Evolutionary conservation across 345 rosid species (phyloP).

Genomic region (Fremontodendron californicum): DNA sequence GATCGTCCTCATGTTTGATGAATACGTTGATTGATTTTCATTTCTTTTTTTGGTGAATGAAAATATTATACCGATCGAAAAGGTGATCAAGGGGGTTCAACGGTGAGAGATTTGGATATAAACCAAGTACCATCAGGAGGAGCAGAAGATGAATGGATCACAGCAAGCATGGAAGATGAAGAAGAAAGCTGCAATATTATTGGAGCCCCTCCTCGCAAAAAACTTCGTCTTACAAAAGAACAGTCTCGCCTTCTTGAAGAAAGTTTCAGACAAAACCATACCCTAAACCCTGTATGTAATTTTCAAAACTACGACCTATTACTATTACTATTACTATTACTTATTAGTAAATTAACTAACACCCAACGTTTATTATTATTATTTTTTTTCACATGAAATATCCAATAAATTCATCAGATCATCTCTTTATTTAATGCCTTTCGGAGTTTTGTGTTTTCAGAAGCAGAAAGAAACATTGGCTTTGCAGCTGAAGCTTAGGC

Average conservation of each 20-base stretch:
- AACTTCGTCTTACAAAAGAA: conserved; percentile 76
- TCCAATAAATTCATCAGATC: background rate
- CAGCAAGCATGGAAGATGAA: conserved; percentile 42
- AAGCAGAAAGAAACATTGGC: conserved; percentile 89
- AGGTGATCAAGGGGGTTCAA: conserved; percentile 20
- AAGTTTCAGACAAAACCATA: conserved; percentile 79
- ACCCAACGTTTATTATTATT: no score
- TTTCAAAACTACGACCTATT: background rate
- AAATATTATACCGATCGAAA: background rate
- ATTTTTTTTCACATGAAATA: background rate
- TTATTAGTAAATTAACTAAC: background rate
- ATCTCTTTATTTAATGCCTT: no score
- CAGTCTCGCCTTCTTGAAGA: conserved; percentile 94
- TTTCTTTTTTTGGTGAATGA: background rate
- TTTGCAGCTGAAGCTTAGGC: conserved; percentile 64
- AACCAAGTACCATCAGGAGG: conserved; percentile 50
- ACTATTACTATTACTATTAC: no score
- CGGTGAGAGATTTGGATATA: conserved; percentile 59
- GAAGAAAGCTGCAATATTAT: conserved; percentile 45
- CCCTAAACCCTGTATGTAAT: conserved; percentile 61
- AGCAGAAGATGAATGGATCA: conserved; percentile 42
- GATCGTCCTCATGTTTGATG: background rate
- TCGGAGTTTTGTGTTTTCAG: conserved; percentile 33
- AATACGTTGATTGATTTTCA: background rate
- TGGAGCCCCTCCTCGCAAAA: conserved; percentile 65